Evolutionary conservation across 1,139 yeast species (phyloP).

Genomic region (Pneumocystis carinii): DNA sequence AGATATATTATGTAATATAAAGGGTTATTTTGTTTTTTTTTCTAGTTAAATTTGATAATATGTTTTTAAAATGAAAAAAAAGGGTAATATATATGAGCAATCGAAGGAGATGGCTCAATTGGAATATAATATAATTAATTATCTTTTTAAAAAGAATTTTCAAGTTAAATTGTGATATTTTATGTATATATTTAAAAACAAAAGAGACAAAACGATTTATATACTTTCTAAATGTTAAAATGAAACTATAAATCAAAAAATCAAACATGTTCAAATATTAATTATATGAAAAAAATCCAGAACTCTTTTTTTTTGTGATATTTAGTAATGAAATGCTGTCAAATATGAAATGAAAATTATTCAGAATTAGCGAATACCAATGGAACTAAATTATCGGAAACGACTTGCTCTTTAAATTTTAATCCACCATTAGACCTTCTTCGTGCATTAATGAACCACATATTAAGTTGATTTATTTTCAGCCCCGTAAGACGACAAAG

Average conservation of each 20-base stretch:
- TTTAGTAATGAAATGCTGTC: background rate
- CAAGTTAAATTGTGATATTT: too few relatives aligned
- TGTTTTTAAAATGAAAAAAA: too few relatives aligned
- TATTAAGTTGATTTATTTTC: constrained; percentile 77
- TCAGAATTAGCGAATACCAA: background rate
- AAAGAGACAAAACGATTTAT: too few relatives aligned
- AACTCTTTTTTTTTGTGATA: background rate
- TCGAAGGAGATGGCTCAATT: too few relatives aligned
- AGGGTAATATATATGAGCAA: too few relatives aligned
- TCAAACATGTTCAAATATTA: background rate
- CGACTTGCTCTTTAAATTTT: constrained; percentile 20
- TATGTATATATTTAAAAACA: background rate
- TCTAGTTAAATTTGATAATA: too few relatives aligned
- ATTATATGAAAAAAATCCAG: too few relatives aligned
- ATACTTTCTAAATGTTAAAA: background rate
- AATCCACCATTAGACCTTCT: constrained; percentile 47
- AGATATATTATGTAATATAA: too few relatives aligned
- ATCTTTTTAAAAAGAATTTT: too few relatives aligned
- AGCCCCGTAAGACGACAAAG: constrained; percentile 72
- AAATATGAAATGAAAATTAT: background rate
- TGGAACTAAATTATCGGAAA: background rate
- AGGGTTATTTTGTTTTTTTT: too few relatives aligned
- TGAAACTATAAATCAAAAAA: background rate
- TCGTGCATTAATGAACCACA: constrained; percentile 95
- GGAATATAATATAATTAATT: too few relatives aligned